Base-by-base conservation (phyloP, 805 yeast genomes). In the Sugiyamaella boreocaroliniensis region DNA sequence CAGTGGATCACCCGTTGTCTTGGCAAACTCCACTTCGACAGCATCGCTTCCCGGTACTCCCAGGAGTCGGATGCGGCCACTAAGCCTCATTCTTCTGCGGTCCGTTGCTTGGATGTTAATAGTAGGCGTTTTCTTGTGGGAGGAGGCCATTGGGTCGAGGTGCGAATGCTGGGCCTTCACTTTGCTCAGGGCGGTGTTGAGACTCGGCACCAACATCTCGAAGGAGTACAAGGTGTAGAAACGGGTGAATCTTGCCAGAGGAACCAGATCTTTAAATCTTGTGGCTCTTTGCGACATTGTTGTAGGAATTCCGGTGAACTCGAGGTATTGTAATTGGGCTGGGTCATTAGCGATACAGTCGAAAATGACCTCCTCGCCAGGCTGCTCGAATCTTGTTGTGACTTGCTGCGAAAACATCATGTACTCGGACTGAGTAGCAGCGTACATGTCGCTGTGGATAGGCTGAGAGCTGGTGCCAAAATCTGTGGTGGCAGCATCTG, bases 1-100 rank as follows among this genome's bases (percentile, higher is more conserved):
- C 42, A 84, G 63, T 0, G 89, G 89, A 66, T 84, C 89, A 0
- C 86, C 87, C 37, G 75, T 74, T 2, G 75, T 69, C 58, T 79
- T 80, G 40, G 76, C 65, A 59, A 84, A 82, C 50, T 76, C 79
- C 0, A 84, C 72, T 49, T 75, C 77, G 53, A 63, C 49, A 69
- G 59, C 29, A 70, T 69, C 32, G 71, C 53, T 34, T 41, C 50
- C 53, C 2, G 37, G n/a, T 11, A 48, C 47, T n/a, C 55, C 19
- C 46, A 42, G 47, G 18, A 64, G 56, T 34, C 47, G 45, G 22
- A 62, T 55, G 20, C 53, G 54, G 1, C 68, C 70, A 9, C 32
- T 40, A 45, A 64, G 52, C 2, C 45, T 52, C 43, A 63, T 53
- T 37, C 54, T 55, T 20, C 57, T 52, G 16, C 66, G 50, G 47